These are phyloP conservation scores for Ceratonia siliqua DNA, from an alignment of 306 rosid genomes.

Conservation along the genomic window DNA sequence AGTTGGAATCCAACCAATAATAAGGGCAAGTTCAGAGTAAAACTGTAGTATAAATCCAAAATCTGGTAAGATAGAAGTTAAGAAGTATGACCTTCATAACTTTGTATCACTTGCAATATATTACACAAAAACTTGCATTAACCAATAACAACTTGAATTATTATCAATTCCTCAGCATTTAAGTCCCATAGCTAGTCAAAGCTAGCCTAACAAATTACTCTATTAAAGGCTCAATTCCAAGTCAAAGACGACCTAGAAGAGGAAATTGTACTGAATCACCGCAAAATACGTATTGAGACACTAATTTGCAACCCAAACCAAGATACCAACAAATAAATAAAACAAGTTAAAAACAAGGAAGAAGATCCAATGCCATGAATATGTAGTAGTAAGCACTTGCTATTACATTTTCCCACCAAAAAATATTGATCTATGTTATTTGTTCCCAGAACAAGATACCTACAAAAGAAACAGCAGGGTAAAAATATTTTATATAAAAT, in stretches of 20 bases:
- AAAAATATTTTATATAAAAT: neutral
- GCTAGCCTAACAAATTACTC: neutral
- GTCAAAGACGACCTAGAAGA: neutral
- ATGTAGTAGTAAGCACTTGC: neutral
- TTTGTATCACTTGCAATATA: neutral
- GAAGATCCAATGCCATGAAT: neutral
- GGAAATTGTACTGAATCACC: neutral
- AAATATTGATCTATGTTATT: neutral
- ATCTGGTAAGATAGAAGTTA: neutral
- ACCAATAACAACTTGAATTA: neutral
- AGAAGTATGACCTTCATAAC: neutral
- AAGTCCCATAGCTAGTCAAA: neutral
- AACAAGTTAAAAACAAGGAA: slow-evolving; percentile 1
- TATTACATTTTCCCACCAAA: neutral
- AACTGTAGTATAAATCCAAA: neutral
- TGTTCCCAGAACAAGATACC: neutral
- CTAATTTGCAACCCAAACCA: slow-evolving; percentile 1
- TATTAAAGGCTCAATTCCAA: neutral
- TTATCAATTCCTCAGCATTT: neutral
- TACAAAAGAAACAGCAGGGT: neutral
- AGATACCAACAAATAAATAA: neutral
- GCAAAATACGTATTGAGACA: slow-evolving; percentile 2
- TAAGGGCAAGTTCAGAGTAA: neutral
- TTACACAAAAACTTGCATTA: neutral
- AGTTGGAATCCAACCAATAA: neutral